Conservation (phyloP, 305 asterid species). For the Fraxinus sp. region DNA sequence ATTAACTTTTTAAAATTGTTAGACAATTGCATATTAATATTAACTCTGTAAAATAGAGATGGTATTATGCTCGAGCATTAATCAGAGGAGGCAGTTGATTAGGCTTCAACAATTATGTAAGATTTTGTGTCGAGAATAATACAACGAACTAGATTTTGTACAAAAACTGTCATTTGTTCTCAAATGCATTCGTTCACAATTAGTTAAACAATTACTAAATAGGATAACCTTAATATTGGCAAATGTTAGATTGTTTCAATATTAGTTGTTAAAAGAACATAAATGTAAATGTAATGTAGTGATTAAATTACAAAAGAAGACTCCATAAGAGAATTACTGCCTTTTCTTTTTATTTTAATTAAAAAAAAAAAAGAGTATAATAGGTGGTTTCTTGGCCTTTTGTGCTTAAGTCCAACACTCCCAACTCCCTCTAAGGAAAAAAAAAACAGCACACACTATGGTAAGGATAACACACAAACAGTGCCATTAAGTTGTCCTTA, state of each 20-base stretch:
- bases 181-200: neutral
- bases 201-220: neutral
- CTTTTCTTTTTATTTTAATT: neutral
- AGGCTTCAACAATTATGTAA: neutral
- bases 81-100: neutral
- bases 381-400: slow-evolving; percentile 41
- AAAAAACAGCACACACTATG: neutral
- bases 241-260: neutral
- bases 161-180: neutral
- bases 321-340: neutral
- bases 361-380: neutral
- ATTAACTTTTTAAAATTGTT: neutral
- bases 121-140: neutral
- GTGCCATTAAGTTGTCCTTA: neutral
- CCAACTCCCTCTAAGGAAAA: slow-evolving; percentile 7
- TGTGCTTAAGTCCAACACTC: slow-evolving; percentile 42
- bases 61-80: neutral
- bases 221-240: neutral
- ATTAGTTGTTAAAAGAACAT: neutral
- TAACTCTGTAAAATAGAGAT: neutral
- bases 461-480: slow-evolving; percentile 19
- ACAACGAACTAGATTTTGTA: neutral
- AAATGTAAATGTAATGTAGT: neutral
- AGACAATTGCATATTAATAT: neutral
- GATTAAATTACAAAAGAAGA: neutral